Base-by-base conservation (phyloP, 1,284 basidiomycete species). In the Schizopora paradoxa region DNA sequence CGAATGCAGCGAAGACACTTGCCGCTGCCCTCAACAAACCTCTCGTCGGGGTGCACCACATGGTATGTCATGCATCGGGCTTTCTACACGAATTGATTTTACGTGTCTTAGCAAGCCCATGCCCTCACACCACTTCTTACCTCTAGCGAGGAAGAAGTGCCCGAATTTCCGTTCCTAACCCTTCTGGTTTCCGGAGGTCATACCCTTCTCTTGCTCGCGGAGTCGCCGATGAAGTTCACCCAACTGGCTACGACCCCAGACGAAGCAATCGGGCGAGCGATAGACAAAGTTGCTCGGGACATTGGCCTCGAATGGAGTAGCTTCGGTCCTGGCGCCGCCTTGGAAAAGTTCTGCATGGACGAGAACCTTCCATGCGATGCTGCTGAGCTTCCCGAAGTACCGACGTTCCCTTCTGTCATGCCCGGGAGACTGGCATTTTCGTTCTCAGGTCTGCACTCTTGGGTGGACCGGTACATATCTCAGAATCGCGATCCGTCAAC, bases 151-250 rank as follows among this genome's bases (percentile, higher is more conserved):
- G 28, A 52, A 1, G 57, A 70, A 14, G 66, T 69, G 4, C 89
- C 90, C 0, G 55, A 58, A 10, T 96, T 86, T 59, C 94, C 94
- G 0, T 96, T 94, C 68, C 73, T 96, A 28, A 86, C 86, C 0
- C 72, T 96, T 8, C 74, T 97, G 19, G 73, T 94, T 40, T 92
- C 90, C 0, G 94, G 94, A 16, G 93, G 93, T 1, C 93, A 97
- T 60, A 93, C 93, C 0, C 72, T 95, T 36, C 73, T 96, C 18
- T 73, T 96, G 0, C 79, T 94, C 7, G 87, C 84, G 1, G 70
- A 62, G 0, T 79, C 79, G 0, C 61, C 64, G 16, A 70, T 67
- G 3, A 63, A 69, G 0, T 95, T 90, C 62, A 66, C 70, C 49
- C 81, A 89, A 39, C 68, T 97, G 19, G 84, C 86, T 0, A 83